These are phyloP conservation scores for Pichia thaimueangensis DNA, from an alignment of 805 yeast species.

Conservation along the genomic window DNA sequence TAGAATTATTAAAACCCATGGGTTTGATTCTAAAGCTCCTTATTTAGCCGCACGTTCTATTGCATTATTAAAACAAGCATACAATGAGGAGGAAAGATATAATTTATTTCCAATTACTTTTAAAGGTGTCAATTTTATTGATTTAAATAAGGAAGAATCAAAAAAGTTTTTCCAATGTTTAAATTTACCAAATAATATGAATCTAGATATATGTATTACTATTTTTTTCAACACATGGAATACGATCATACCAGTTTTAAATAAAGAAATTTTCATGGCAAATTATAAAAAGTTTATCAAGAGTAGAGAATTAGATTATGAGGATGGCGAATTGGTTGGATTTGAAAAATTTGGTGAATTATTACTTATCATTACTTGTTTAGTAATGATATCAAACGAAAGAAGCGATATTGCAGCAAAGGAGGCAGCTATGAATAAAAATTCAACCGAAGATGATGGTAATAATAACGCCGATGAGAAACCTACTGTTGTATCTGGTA, in stretches of 20 bases:
- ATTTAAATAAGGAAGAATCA: conserved; percentile 37
- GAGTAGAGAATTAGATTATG: conserved; percentile 39
- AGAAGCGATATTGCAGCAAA: conserved; percentile 19
- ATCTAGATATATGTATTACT: conserved; percentile 62
- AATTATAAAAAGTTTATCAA: conserved; percentile 46
- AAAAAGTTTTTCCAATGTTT: conserved; percentile 37
- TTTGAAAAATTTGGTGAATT: conserved; percentile 54
- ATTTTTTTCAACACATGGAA: conserved; percentile 78
- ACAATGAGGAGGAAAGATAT: conserved; percentile 28
- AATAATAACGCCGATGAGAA: conserved; percentile 6
- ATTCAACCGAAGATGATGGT: neutral
- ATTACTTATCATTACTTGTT: conserved; percentile 41
- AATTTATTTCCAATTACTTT: conserved; percentile 29
- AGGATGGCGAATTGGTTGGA: conserved; percentile 36
- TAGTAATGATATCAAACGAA: conserved; percentile 41
- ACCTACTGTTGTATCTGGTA: conserved; percentile 13
- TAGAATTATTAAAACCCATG: conserved; percentile 61
- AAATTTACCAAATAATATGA: conserved; percentile 45
- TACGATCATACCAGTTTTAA: conserved; percentile 58
- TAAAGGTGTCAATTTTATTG: conserved; percentile 33
- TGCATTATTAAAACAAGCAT: conserved; percentile 57
- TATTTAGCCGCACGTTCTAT: conserved; percentile 62
- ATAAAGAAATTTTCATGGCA: conserved; percentile 58
- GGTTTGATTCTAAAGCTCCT: conserved; percentile 67
- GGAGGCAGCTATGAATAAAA: neutral